Base-by-base conservation (phyloP, 495 filamentous ascomycete species). In the Aspergillus kassunensis region DNA sequence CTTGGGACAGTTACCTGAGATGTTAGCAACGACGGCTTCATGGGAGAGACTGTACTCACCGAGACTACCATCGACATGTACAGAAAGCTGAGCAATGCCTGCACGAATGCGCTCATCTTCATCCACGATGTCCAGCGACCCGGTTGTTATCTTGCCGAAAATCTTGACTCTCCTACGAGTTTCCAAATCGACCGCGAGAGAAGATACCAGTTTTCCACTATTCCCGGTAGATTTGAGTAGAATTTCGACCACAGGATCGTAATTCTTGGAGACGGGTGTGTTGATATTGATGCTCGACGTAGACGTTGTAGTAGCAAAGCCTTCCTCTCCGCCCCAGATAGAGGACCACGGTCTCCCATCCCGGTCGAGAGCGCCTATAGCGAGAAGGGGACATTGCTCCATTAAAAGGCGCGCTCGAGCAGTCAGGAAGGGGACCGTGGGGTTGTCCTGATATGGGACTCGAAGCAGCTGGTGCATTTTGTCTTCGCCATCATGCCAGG, bases 1-100 rank as follows among this genome's bases (percentile, higher is more conserved):
- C 69, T 92, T 95, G 0, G 89, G 89, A 60, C 88, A 92, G 53
- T 91, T 91, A 11, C 78, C 69, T 78, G 23, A 42, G n/a, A 45
- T 11, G 23, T 63, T 3, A 63, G 59, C 29, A 44, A 4, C 30
- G 20, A 33, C 10, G 30, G 27, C 10, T 29, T 13, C 4, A 13
- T 11, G 6, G 2, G 5, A 20, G 20, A 19, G 29, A 46, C 8
- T 9, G 30, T 9, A 57, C 68, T 58, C 66, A 73, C 84, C 84
- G 27, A 93, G 60, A 62, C 79, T 84, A 57, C 86, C 84, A 48
- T 86, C 77, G 49, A 91, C 80, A 29, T 75, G 71, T 21, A 89
- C 71, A 5, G 80, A 79, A 12, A 91, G 52, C 57, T 90, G 84
- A n/a, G 83, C 67, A 44, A 87, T 74, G 4, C 68, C 56, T 37